These are phyloP conservation scores for Nakataea oryzae DNA, from an alignment of 2,329 filamentous ascomycete species.

Conservation along the genomic window DNA sequence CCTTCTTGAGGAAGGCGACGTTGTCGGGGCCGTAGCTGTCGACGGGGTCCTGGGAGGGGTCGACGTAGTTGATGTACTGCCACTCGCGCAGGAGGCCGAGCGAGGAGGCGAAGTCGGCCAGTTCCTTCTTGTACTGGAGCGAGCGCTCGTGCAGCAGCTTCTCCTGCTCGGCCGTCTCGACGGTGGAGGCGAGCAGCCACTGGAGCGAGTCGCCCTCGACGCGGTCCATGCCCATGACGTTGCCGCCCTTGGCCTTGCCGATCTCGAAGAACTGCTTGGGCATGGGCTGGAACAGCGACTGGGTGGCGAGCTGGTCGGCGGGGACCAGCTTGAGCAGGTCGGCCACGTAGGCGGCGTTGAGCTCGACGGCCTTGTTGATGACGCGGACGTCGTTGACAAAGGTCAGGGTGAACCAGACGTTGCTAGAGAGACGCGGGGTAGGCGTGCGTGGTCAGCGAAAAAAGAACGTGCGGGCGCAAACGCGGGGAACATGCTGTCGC, in stretches of 20 bases:
- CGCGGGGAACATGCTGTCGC: no score
- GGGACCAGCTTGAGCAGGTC: constrained; percentile 16
- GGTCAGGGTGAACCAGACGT: constrained; percentile 13
- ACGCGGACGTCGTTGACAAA: constrained; percentile 21
- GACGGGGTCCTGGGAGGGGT: constrained; percentile 18
- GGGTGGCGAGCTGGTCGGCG: constrained; percentile 20
- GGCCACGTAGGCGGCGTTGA: constrained; percentile 27
- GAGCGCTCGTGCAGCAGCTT: constrained; percentile 19
- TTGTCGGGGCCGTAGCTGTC: constrained; percentile 22
- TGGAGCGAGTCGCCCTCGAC: constrained; percentile 17
- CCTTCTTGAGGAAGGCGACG: constrained; percentile 15
- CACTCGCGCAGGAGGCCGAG: constrained; percentile 9
- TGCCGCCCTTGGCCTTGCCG: constrained; percentile 23
- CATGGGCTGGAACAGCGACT: constrained; percentile 24
- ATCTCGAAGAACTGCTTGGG: constrained; percentile 18
- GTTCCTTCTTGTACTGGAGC: constrained; percentile 16
- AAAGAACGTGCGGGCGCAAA: no score
- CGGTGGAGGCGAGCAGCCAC: constrained; percentile 18
- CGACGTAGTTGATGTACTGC: constrained; percentile 22
- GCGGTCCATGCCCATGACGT: constrained; percentile 26
- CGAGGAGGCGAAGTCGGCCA: constrained; percentile 15
- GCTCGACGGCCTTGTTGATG: constrained; percentile 20
- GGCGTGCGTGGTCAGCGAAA: no score
- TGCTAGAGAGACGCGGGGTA: constrained; percentile 8
- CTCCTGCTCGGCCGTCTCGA: constrained; percentile 15